Conservation (phyloP, 352 stramenopile species). For the Pythium apleroticum region DNA sequence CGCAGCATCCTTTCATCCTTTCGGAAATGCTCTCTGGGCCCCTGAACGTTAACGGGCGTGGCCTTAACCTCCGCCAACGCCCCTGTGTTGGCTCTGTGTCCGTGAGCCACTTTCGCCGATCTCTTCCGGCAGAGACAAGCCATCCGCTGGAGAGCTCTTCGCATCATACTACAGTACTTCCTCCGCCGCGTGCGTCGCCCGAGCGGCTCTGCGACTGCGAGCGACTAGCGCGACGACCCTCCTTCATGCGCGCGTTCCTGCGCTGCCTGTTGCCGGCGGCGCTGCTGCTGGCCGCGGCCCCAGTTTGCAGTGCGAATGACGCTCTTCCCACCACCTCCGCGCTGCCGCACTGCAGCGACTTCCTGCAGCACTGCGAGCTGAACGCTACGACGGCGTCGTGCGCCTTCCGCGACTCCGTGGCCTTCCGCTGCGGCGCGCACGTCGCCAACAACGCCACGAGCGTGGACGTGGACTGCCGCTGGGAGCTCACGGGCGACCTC, state of each 20-base stretch:
- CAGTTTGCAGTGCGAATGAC: neutral
- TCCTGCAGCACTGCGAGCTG: constrained; percentile 40
- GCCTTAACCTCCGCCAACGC: neutral
- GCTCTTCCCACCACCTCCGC: neutral
- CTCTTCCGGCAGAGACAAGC: constrained; percentile 3
- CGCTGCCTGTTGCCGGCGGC: neutral
- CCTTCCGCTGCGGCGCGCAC: constrained; percentile 35
- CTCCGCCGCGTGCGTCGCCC: neutral
- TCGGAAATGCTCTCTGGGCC: neutral
- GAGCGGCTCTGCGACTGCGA: neutral
- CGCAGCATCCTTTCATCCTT: neutral
- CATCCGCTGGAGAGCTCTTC: constrained; percentile 1
- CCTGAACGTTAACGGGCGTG: neutral
- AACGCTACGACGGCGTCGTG: constrained; percentile 57
- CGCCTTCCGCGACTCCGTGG: constrained; percentile 40
- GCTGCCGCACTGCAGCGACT: constrained; percentile 45
- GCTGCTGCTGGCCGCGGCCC: neutral
- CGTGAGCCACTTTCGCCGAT: neutral
- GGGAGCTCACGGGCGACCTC: constrained; percentile 62
- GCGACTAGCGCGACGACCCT: neutral
- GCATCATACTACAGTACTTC: neutral
- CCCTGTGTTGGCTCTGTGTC: neutral
- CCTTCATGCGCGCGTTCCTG: neutral
- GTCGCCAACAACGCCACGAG: neutral
- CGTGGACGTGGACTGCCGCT: constrained; percentile 35